Evolutionary conservation across 345 rosid genomes (phyloP), one percentile per base, ranked within the genome.

Genomic region (Brassica rapa): DNA sequence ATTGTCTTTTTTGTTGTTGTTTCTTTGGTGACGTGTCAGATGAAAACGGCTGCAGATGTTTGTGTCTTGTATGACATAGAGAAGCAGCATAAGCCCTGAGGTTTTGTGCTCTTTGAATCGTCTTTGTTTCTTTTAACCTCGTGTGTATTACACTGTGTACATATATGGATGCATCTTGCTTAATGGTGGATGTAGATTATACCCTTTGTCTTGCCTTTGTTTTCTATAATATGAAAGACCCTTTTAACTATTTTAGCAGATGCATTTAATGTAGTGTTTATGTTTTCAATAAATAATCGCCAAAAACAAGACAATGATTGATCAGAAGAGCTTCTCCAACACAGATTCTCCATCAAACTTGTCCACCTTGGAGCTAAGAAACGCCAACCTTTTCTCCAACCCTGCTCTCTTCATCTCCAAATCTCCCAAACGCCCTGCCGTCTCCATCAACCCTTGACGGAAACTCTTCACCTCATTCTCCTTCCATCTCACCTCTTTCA

Each of bases 21-120:
- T 30, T 7, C 10, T 62, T 15, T 66, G 66, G 43, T 63, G 10
- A 23, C 0, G 43, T 72, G 59, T 68, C 91, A 94, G 98, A 83
- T 94, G 92, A 94, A 92, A 89, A 92, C 97, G 4, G 98, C 97
- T 5, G 97, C 98, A n/a, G 97, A 94, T 68, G 75, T 84, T 25
- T 90, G 97, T 67, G 96, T 94, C 71, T 86, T 89, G 72, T 83
- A 86, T 70, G 98, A 94, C 81, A 88, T 85, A 61, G 87, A 87
- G 83, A 94, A 83, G 77, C 90, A 90, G 77, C 86, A 80, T 66
- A 83, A 81, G 76, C 72, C 80, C 8, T 87, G 73, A 68, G 69
- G 35, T 24, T 8, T 8, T 24, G 37, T 23, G 33, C 62, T n/a
- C 65, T 35, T 27, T 25, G 70, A 62, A 62, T 49, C 15, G 30